A percentile compares a stretch with the other conserved stretches of the same genome.
phyloP scores from a whole-genome alignment of 2,329 filamentous ascomycete genomes.

The Exophiala xenobiotica region DNA sequence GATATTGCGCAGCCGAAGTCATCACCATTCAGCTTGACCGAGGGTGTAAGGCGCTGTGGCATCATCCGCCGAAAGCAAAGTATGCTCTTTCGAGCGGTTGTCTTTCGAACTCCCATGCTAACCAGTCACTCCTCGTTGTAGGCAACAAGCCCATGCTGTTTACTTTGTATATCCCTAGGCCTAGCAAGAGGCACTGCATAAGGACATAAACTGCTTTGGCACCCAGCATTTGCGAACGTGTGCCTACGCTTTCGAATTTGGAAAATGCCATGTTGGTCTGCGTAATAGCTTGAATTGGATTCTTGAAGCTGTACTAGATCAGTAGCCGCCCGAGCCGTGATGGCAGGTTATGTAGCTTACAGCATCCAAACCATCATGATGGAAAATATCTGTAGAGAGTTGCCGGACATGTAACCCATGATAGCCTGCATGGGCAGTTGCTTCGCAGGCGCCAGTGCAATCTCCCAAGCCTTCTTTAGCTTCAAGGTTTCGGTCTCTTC shows the following conservation, averaged over 20 bases:
- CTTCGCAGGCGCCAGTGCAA: conserved; percentile 90
- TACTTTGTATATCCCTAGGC: conserved; percentile 90
- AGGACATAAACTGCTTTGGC: conserved; percentile 86
- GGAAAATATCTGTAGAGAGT: conserved; percentile 96
- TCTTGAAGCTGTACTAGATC: conserved; percentile 68
- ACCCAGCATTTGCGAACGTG: conserved; percentile 68
- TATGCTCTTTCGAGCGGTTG: conserved; percentile 66
- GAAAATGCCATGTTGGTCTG: conserved; percentile 85
- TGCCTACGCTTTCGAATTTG: conserved; percentile 81
- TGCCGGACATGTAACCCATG: conserved; percentile 99
- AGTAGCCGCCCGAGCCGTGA: neutral
- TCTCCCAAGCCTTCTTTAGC: conserved; percentile 98
- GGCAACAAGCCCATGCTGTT: conserved; percentile 94
- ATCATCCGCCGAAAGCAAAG: conserved; percentile 45
- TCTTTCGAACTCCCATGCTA: conserved; percentile 86
- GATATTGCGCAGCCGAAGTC: too few relatives aligned
- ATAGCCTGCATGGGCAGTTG: conserved; percentile 96
- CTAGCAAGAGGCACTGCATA: conserved; percentile 82
- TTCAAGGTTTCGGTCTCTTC: conserved; percentile 94
- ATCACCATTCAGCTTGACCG: too few relatives aligned
- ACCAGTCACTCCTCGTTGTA: conserved; percentile 94
- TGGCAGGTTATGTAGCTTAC: conserved; percentile 7
- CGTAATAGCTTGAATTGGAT: conserved; percentile 80
- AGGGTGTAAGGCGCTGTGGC: neutral
- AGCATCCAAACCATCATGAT: conserved; percentile 99